Base-by-base conservation (phyloP, 306 rosid genomes). In the Dryas drummondii region DNA sequence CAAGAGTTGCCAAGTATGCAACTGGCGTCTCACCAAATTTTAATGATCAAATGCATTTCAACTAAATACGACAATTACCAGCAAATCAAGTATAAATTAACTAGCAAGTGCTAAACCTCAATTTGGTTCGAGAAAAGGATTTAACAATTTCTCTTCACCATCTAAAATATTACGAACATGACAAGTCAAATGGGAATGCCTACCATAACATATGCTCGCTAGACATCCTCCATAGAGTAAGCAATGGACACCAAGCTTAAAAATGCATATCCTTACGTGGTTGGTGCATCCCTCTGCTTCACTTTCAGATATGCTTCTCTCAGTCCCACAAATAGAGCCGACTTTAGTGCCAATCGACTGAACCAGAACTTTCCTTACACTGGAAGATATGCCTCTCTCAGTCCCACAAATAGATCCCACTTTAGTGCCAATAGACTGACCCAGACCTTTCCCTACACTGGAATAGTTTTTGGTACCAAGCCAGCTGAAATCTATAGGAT, bases 181-280 rank as follows among this genome's bases (percentile, higher is more conserved):
- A 73, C 73, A 26, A 60, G 76, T 70, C 79, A 76, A 78, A 66
- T 77, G 71, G 44, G 87, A 85, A 78, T 78, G 68, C 60, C 70
- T 72, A 17, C 93, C 91, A 61, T 83, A 88, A 79, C 91, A 89
- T 70, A 86, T 80, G 65, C 73, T 71, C 50, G 84, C 87, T 70
- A 88, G 81, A 68, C 82, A 82, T 70, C 89, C 89, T 65, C 97
- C 97, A 82, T 86, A 89, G 2, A 70, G 58, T 74, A 86, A 78
- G 84, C 91, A 92, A 66, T 92, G 93, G 19, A 78, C 61, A n/a
- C 90, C 89, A 17, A 88, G 89, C 75, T 82, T 82, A 69, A 82
- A 60, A 49, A 84, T 72, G 19, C 57, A 49, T 66, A 42, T 47
- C 64, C 84, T 71, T 71, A 52, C 83, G 50, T 75, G 57, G 54